Base-by-base conservation (phyloP, 2,329 filamentous ascomycete genomes). In the Diaporthe ampelina region DNA sequence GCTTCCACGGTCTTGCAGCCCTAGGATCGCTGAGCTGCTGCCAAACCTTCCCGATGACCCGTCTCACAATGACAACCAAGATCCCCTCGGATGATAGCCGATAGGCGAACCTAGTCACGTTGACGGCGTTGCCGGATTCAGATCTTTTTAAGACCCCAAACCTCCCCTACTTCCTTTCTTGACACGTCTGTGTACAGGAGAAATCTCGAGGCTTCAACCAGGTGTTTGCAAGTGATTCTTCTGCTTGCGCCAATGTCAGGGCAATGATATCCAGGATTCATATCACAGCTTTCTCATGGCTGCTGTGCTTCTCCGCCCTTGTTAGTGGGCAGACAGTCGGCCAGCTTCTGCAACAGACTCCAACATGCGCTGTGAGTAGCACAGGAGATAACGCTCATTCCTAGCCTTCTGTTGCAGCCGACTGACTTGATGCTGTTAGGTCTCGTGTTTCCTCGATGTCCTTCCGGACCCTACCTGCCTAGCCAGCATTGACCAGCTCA, bases 81-180 rank as follows among this genome's bases (percentile, higher is more conserved):
- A 68, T 68, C n/a, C 63, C 32, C 32, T 52, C 43, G 63, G 45
- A 68, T 68, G 29, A 29, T 54, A 68, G 48, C 63, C 63, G 63
- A 35, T 68, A 37, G 63, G n/a, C 32, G 24, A 48, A 40, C 29
- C 29, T 19, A 32, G 50, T 58, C 82, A 56, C 26, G 35, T 70
- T 15, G 26, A 52, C 45, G 52, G 63, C 24, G 24, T 26, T 26
- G 37, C 52, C 69, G 43, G 1, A 50, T 43, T 37, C 63, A 68
- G 52, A 40, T 50, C 69, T 43, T 58, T 45, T 58, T 48, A 50
- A 48, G 45, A 52, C 15, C 19, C 40, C 54, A 9, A 32, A 13
- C 58, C n/a, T 54, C 40, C 69, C 45, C 13, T 61, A 21, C 57
- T 11, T 29, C 35, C 32, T 26, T 19, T 29, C 15, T 29, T 37